Evolutionary conservation across 768 basidiomycete genomes (phyloP), one percentile per base, ranked within the genome.

Genomic region (Tephrocybe sp.): DNA sequence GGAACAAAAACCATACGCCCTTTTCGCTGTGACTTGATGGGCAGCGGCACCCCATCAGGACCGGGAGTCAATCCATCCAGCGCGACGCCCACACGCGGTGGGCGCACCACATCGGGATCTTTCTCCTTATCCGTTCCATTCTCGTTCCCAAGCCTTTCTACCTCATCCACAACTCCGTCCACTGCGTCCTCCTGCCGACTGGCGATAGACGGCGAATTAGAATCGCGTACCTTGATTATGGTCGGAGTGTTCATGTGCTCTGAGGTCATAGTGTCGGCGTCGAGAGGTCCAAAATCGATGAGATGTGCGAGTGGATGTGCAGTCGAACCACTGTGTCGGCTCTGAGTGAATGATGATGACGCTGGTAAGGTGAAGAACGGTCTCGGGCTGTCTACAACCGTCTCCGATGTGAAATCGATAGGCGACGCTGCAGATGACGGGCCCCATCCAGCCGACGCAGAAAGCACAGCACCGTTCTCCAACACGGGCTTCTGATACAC

Each of bases 11-110:
- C 41, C 47, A 52, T 45, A 12, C 47, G 45, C 23, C 55, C 47
- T 20, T 58, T 58, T 9, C 57, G 41, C 36, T 58, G 57, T 1
- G 54, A 51, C 12, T 58, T 58, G 11, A 58, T 50, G 7, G 57
- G 57, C 3, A 58, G 54, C 20, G 57, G 57, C 12, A 44, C 12
- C n/a, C n/a, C n/a, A n/a, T n/a, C n/a, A n/a, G n/a, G n/a, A 18
- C 48, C 57, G 28, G 28, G 30, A 38, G 34, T 17, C 24, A 37
- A 28, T 30, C 46, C 20, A 32, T 45, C 4, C 28, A 20, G 24
- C 20, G 32, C 12, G 33, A 23, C 10, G 32, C 11, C 51, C 20
- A 39, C 15, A 5, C 30, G 38, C 15, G 38, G 48, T 18, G 40
- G 42, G 10, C 42, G 34, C 12, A 32, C 23, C 6, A 14, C n/a